These are phyloP conservation scores for Fusarium dlaminii DNA, from an alignment of 2,329 filamentous ascomycete genomes.

Conservation along the genomic window DNA sequence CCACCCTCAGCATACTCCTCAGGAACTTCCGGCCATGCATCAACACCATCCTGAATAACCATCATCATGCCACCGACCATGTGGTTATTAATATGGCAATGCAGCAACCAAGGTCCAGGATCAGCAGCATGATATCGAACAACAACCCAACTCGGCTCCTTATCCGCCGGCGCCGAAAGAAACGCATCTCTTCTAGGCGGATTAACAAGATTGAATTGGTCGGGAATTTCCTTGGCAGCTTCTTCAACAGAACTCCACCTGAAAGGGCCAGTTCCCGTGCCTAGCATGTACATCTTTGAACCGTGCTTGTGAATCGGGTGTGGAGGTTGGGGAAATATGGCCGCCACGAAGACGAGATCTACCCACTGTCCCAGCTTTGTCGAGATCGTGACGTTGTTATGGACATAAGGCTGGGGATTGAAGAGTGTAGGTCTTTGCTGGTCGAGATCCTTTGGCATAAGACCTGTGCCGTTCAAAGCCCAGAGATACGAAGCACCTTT, in stretches of 20 bases:
- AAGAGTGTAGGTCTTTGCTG: constrained; percentile 56
- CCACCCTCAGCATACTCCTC: constrained; percentile 46
- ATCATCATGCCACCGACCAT: constrained; percentile 64
- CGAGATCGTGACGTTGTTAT: constrained; percentile 59
- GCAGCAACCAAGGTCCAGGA: constrained; percentile 64
- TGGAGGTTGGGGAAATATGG: constrained; percentile 55
- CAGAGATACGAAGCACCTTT: constrained; percentile 60
- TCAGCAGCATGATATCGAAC: constrained; percentile 63
- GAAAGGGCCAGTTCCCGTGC: constrained; percentile 60
- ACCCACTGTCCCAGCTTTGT: constrained; percentile 62
- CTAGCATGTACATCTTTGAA: constrained; percentile 67
- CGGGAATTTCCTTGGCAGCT: constrained; percentile 57
- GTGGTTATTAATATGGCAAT: constrained; percentile 66
- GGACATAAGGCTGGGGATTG: constrained; percentile 45
- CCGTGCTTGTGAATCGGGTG: constrained; percentile 74
- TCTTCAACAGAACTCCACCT: constrained; percentile 63
- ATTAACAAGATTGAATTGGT: constrained; percentile 65
- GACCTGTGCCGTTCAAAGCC: constrained; percentile 59
- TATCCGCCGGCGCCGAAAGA: constrained; percentile 32
- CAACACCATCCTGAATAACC: constrained; percentile 59
- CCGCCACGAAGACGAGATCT: constrained; percentile 62
- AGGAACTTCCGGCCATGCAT: constrained; percentile 55
- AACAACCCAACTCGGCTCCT: constrained; percentile 54
- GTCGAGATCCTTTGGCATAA: constrained; percentile 52
- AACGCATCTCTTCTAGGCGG: constrained; percentile 63